These are phyloP conservation scores for Penicillium coffeae DNA, from an alignment of 495 filamentous ascomycete species.

Conservation along the genomic window DNA sequence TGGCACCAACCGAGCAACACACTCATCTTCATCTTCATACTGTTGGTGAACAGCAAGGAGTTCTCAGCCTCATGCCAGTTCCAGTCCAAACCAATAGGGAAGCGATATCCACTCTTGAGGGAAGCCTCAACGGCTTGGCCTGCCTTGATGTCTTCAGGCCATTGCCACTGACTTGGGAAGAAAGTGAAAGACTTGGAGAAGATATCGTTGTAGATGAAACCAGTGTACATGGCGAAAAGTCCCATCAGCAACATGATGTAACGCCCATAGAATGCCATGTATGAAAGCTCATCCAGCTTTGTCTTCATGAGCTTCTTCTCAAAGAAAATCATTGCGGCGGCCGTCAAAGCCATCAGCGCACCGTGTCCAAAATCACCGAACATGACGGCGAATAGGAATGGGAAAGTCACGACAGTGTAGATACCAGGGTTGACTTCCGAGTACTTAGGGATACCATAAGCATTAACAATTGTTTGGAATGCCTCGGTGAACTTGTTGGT, in stretches of 20 bases:
- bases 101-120: constrained; percentile 70
- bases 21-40: constrained; percentile 99
- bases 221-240: constrained; percentile 93
- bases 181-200: constrained; percentile 90
- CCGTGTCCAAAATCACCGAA: constrained; percentile 97
- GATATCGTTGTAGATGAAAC: constrained; percentile 94
- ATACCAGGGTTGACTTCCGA: constrained; percentile 94
- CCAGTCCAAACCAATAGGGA: constrained; percentile 96
- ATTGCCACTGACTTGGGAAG: constrained; percentile 86
- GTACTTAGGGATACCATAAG: constrained; percentile 96
- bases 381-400: constrained; percentile 95
- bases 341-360: constrained; percentile 73
- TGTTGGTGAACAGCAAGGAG: constrained; percentile 89
- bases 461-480: constrained; percentile 98
- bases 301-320: constrained; percentile 79
- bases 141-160: constrained; percentile 62
- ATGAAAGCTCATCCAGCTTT: constrained; percentile 89
- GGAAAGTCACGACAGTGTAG: constrained; percentile 93
- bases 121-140: constrained; percentile 59
- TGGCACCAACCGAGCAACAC: constrained; percentile 94
- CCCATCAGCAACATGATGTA: constrained; percentile 99
- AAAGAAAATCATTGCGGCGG: constrained; percentile 89
- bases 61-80: constrained; percentile 95
- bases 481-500: constrained; percentile 97
- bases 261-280: constrained; percentile 97